phyloP scores from a whole-genome alignment of 805 yeast genomes.

The Saccharomycopsis javanensis region DNA sequence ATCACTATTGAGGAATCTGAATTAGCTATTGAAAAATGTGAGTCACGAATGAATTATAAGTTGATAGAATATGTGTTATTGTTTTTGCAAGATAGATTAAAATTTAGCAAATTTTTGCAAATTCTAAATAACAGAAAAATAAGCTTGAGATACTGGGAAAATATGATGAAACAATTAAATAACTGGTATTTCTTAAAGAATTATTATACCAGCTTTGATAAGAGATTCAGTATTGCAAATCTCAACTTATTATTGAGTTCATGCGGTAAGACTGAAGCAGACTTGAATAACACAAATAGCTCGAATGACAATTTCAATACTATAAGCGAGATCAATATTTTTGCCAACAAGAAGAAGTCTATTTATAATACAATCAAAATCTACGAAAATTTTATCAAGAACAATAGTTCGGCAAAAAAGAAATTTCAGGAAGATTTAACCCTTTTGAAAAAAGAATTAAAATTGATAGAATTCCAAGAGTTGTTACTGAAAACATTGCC shows the following conservation, averaged over 20 bases:
- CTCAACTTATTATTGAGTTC: constrained; percentile 28
- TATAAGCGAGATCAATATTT: constrained; percentile 21
- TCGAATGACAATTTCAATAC: constrained; percentile 13
- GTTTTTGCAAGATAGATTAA: constrained; percentile 27
- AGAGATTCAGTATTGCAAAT: constrained; percentile 36
- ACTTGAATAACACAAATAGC: constrained; percentile 28
- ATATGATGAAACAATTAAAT: constrained; percentile 10
- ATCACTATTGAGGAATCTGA: constrained; percentile 65
- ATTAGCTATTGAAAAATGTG: constrained; percentile 57
- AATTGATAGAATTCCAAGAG: constrained; percentile 36
- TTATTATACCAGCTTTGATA: constrained; percentile 30
- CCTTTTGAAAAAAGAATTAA: constrained; percentile 36
- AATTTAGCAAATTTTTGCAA: constrained; percentile 43
- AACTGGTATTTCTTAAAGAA: constrained; percentile 12
- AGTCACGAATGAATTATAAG: constrained; percentile 51
- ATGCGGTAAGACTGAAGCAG: constrained; percentile 27
- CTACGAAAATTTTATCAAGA: constrained; percentile 27
- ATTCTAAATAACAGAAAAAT: constrained; percentile 40
- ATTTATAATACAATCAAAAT: constrained; percentile 25
- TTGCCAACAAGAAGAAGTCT: constrained; percentile 22
- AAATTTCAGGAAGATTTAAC: constrained; percentile 29
- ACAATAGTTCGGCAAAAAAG: constrained; percentile 7
- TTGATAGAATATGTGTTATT: constrained; percentile 49
- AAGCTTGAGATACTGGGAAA: constrained; percentile 33
- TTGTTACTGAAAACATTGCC: constrained; percentile 27